Conservation (phyloP, 257 asterid genomes). For the Fraxinus cuspidata region DNA sequence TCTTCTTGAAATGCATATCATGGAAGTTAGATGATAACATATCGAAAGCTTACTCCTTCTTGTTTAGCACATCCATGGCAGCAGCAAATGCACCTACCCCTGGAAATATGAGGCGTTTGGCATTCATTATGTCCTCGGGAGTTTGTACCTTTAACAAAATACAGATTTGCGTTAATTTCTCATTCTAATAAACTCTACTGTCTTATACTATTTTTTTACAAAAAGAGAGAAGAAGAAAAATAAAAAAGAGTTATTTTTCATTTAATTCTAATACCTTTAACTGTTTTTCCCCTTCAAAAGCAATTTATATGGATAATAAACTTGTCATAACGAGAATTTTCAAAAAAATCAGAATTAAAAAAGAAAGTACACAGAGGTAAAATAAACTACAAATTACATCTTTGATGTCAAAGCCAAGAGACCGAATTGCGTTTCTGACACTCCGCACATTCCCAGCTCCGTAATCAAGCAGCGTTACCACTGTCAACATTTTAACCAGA, state of each 20-base stretch:
- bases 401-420: conserved; percentile 71
- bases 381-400: conserved; percentile 49
- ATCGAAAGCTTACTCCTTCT: conserved; percentile 59
- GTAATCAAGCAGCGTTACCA: conserved; percentile 89
- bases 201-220: neutral
- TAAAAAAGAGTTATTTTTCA: neutral
- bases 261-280: too few relatives aligned
- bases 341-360: neutral
- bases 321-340: neutral
- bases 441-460: conserved; percentile 99
- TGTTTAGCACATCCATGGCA: conserved; percentile 89
- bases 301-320: conserved; percentile 1
- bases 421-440: conserved; percentile 78
- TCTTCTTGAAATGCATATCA: neutral
- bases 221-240: neutral
- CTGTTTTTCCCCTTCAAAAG: neutral
- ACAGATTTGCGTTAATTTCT: neutral
- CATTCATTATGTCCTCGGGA: conserved; percentile 81
- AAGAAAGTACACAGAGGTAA: neutral
- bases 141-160: conserved; percentile 60
- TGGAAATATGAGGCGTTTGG: conserved; percentile 82
- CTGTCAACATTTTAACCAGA: conserved; percentile 36
- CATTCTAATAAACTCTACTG: neutral
- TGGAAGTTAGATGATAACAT: neutral
- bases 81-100: conserved; percentile 98